Conservation (phyloP, 306 rosid genomes). For the Vachellia collinsii region DNA sequence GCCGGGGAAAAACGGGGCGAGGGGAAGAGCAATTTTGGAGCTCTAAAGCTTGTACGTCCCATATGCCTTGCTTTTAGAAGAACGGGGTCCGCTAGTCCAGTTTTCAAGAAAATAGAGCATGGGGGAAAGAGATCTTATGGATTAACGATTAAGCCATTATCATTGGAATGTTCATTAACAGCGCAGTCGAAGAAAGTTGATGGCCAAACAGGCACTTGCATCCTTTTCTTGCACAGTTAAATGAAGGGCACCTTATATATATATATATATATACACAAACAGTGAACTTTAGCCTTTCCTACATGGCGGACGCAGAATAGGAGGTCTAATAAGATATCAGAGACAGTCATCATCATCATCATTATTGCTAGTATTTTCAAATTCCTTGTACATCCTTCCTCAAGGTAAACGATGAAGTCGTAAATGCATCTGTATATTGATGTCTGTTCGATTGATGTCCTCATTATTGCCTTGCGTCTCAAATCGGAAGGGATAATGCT, state of each 20-base stretch:
- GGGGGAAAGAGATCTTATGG: neutral
- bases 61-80: too few species aligned
- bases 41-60: too few species aligned
- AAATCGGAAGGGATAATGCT: slow-evolving; percentile 24
- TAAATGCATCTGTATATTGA: slow-evolving; percentile 30
- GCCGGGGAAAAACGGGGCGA: too few species aligned
- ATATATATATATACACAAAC: slow-evolving; percentile 15
- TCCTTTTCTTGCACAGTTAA: neutral
- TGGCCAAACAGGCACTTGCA: neutral
- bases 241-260: neutral
- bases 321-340: neutral
- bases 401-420: slow-evolving; percentile 12
- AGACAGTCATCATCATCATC: neutral
- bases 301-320: slow-evolving; percentile 18
- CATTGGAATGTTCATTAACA: neutral
- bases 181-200: neutral
- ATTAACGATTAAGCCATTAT: neutral
- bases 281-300: slow-evolving; percentile 24
- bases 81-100: neutral
- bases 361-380: neutral
- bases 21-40: neutral
- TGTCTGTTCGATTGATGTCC: slow-evolving; percentile 23
- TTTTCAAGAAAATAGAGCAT: neutral
- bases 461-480: slow-evolving; percentile 32
- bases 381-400: slow-evolving; percentile 26